A percentile compares a stretch with the other conserved stretches of the same genome.
Evolutionary conservation across 2,329 filamentous ascomycete genomes (phyloP).

Genomic region (Botrytis medusae): DNA sequence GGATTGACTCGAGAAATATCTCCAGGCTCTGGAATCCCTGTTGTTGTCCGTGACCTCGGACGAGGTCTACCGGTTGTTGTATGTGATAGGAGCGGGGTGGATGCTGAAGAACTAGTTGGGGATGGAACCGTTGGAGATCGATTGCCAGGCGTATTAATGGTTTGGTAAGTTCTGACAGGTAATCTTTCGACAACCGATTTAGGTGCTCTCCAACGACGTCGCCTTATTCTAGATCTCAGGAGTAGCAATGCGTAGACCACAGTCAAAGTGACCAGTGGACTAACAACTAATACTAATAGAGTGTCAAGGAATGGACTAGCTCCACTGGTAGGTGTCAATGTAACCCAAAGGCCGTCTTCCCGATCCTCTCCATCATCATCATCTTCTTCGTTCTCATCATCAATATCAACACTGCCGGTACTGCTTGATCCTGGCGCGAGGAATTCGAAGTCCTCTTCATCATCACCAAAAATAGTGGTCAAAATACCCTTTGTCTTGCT

Average conservation of each 20-base stretch:
- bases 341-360: constrained; percentile 91
- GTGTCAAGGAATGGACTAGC: constrained; percentile 95
- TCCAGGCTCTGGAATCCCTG: constrained; percentile 55
- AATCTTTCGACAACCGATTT: constrained; percentile 93
- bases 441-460: constrained; percentile 43
- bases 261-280: constrained; percentile 86
- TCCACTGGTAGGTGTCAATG: constrained; percentile 85
- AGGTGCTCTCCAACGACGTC: constrained; percentile 91
- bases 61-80: constrained; percentile 52
- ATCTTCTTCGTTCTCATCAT: constrained; percentile 41
- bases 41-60: constrained; percentile 65
- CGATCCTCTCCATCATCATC: constrained; percentile 46
- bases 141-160: constrained; percentile 64
- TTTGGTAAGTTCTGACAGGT: constrained; percentile 94
- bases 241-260: constrained; percentile 89
- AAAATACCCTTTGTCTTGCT: constrained; percentile 44
- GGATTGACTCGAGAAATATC: constrained; percentile 48
- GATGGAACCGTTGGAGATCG: constrained; percentile 60
- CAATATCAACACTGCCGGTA: constrained; percentile 25
- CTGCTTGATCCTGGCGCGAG: constrained; percentile 24
- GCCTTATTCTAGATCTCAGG: constrained; percentile 81
- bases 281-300: constrained; percentile 92
- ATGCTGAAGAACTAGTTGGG: constrained; percentile 65
- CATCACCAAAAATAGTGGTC: constrained; percentile 52
- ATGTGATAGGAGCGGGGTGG: constrained; percentile 73